Base-by-base conservation (phyloP, 164 flowering plant species). In the Umbellularia californica region DNA sequence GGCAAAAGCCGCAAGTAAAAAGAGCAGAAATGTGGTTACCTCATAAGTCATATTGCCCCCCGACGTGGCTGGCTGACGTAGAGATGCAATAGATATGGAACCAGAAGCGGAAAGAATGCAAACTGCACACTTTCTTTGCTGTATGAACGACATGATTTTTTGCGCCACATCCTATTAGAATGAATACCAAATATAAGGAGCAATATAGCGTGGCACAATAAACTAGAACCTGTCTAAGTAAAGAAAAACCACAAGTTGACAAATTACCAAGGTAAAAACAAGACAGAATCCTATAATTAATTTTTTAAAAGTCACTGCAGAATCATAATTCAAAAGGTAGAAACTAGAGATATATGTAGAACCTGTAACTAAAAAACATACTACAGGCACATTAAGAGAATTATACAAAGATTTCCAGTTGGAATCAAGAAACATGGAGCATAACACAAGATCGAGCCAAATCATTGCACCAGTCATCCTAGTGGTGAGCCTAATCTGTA, bases 71-170 rank as follows among this genome's bases (percentile, higher is more conserved):
- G 95, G 91, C 77, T 94, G 98, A 71, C 92, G 90, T 25, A 94
- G 90, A 70, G 93, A 85, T 72, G 92, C 94, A 87, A 84, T 88
- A 25, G 92, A 87, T 67, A 94, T 83, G 14, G 94, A 80, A 79
- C 98, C 98, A 78, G 93, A 89, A 68, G 98, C 98, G 76, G 98
- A 94, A 23, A 94, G 79, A 74, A 94, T 86, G 73, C 98, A 94
- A 58, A 94, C 79, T 79, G 92, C 98, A 75, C 88, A 86, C 81
- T 82, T 90, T 74, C 85, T 81, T 83, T 90, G 95, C 84, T 90
- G 94, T 87, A 84, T 78, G 78, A 94, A 92, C 52, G 81, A 63
- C 93, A 89, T 86, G 65, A 94, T 89, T 78, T 90, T 90, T 82
- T 92, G 95, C 63, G 80, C 83, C 66, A 94, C 95, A 78, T 94